Percentiles rank a stretch among this genome's conserved stretches.
These are phyloP conservation scores for Lasiosphaeria miniovina DNA, from an alignment of 495 filamentous ascomycete species.

Conservation along the genomic window DNA sequence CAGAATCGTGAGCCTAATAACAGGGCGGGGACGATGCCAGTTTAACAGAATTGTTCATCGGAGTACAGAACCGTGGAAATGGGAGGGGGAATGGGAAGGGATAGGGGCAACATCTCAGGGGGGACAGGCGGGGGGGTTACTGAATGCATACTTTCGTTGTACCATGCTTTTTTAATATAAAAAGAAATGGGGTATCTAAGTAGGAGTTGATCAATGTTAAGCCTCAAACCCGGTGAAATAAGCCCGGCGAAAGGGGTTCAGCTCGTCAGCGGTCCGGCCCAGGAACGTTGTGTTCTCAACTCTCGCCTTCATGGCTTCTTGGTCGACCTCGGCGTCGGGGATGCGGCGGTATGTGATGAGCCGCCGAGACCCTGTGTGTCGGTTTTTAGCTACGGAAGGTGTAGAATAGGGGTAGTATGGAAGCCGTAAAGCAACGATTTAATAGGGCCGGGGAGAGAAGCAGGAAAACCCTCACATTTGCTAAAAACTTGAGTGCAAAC, in stretches of 20 bases:
- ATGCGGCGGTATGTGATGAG: slow-evolving; percentile 81
- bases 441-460: neutral
- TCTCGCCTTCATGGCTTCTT: slow-evolving; percentile 33
- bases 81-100: neutral
- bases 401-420: neutral
- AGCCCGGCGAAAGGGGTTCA: slow-evolving; percentile 75
- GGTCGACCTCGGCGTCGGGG: slow-evolving; percentile 55
- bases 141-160: slow-evolving; percentile 21
- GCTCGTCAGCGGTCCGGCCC: slow-evolving; percentile 62
- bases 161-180: slow-evolving; percentile 18
- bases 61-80: neutral
- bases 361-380: slow-evolving; percentile 68
- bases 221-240: slow-evolving; percentile 49
- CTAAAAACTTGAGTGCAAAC: slow-evolving; percentile 84
- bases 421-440: neutral
- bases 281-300: slow-evolving; percentile 27
- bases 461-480: slow-evolving; percentile 58
- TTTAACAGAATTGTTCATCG: neutral
- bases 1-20: too few species aligned
- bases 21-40: neutral
- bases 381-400: neutral
- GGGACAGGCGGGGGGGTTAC: neutral
- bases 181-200: slow-evolving; percentile 25
- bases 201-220: slow-evolving; percentile 15
- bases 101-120: neutral